Percentiles rank a stretch among this genome's conserved stretches.
phyloP scores from a whole-genome alignment of 106 monocot species.

The Narthecium ossifragum region DNA sequence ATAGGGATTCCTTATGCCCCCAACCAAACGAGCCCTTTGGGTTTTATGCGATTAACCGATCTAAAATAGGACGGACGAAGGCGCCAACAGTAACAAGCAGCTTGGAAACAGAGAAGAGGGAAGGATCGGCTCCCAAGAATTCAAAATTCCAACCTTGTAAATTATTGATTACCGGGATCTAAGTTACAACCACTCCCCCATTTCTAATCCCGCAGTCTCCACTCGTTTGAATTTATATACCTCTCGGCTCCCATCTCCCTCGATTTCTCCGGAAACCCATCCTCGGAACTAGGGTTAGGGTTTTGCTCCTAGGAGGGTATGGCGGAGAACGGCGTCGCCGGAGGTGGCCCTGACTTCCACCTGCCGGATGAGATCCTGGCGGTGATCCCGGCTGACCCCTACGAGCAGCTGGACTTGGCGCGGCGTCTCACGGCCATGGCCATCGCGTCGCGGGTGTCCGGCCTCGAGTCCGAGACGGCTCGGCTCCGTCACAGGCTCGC shows the following conservation, averaged over 20 bases:
- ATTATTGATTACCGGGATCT: no score
- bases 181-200: no score
- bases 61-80: no score
- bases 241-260: neutral
- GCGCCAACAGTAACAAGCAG: no score
- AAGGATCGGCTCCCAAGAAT: no score
- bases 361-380: slow-evolving; percentile 74
- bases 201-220: neutral
- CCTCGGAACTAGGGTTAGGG: neutral
- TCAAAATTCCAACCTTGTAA: no score
- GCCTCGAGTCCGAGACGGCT: slow-evolving; percentile 58
- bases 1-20: no score
- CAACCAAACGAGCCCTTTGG: no score
- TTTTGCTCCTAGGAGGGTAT: neutral
- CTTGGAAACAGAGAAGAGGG: neutral
- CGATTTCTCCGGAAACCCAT: neutral
- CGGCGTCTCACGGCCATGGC: slow-evolving; percentile 89
- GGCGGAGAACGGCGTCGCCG: slow-evolving; percentile 6
- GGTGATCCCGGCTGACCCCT: slow-evolving; percentile 77
- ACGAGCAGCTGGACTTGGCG: slow-evolving; percentile 85
- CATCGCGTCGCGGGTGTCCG: slow-evolving; percentile 64
- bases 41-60: no score
- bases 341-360: slow-evolving; percentile 31
- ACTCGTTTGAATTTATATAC: no score
- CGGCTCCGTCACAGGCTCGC: slow-evolving; percentile 27